These are phyloP conservation scores for Colletotrichum lini DNA, from an alignment of 2,329 filamentous ascomycete species.

Conservation along the genomic window DNA sequence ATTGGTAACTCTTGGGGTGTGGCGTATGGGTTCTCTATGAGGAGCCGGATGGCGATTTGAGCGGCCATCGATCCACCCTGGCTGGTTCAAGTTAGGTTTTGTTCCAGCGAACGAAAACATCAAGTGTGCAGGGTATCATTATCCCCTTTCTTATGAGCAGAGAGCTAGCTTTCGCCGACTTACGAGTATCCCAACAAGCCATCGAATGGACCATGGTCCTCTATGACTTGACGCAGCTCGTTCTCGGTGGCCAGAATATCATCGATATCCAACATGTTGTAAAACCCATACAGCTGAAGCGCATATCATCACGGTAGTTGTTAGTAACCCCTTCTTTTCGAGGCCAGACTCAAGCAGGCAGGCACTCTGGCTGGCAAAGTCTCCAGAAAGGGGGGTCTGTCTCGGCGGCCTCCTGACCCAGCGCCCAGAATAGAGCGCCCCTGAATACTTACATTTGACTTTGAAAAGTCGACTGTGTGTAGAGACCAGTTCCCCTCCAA, in stretches of 20 bases:
- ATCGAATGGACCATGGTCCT: slow-evolving; percentile 23
- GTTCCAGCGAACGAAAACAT: not conserved
- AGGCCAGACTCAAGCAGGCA: not conserved
- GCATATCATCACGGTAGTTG: not conserved
- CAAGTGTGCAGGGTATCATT: not conserved
- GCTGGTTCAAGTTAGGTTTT: not conserved
- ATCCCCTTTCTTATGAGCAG: not conserved
- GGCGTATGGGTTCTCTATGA: slow-evolving; percentile 23
- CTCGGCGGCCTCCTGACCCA: not conserved
- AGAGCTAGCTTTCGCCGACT: not conserved
- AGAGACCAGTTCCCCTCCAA: slow-evolving; percentile 25
- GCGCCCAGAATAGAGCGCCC: not conserved
- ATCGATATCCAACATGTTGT: slow-evolving; percentile 24
- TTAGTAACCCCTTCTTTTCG: not conserved
- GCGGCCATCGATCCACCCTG: slow-evolving; percentile 10
- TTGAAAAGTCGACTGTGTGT: slow-evolving; percentile 25
- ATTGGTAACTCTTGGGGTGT: slow-evolving; percentile 19
- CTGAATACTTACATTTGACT: slow-evolving; percentile 17
- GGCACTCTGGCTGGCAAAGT: not conserved
- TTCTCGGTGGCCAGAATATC: slow-evolving; percentile 22
- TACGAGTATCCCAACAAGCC: slow-evolving; percentile 20
- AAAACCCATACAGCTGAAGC: slow-evolving; percentile 22
- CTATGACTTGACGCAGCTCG: slow-evolving; percentile 26
- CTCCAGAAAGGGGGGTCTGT: not conserved
- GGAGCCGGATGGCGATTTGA: slow-evolving; percentile 17